Evolutionary conservation across 805 yeast genomes (phyloP).

Genomic region (Saccharomycopsis synnaedendra): DNA sequence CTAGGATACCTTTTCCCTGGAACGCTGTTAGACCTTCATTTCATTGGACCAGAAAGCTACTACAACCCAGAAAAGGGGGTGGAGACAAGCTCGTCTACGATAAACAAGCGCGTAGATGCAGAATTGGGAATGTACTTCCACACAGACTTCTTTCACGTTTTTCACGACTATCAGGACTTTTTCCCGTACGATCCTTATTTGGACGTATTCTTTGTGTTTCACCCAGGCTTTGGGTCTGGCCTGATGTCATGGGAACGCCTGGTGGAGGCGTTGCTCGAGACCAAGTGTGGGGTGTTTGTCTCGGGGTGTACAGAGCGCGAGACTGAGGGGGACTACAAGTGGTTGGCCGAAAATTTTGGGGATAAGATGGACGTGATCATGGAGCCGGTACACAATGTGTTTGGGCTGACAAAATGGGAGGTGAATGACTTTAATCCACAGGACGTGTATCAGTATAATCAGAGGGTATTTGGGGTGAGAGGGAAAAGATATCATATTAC

Average conservation of each 20-base stretch:
- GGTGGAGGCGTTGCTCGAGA: conserved; percentile 76
- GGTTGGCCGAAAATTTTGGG: conserved; percentile 54
- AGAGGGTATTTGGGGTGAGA: conserved; percentile 81
- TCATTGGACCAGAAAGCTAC: conserved; percentile 87
- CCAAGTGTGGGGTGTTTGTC: conserved; percentile 85
- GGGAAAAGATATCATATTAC: conserved; percentile 81
- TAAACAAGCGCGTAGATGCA: conserved; percentile 62
- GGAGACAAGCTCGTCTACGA: conserved; percentile 47
- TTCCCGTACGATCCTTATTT: conserved; percentile 97
- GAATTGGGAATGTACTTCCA: conserved; percentile 68
- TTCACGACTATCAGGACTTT: conserved; percentile 86
- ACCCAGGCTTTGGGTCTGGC: conserved; percentile 77
- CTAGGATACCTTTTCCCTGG: conserved; percentile 77
- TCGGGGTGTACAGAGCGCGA: conserved; percentile 84
- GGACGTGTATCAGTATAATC: conserved; percentile 87
- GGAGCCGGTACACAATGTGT: conserved; percentile 61
- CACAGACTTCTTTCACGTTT: conserved; percentile 83
- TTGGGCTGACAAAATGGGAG: conserved; percentile 89
- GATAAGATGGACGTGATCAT: conserved; percentile 75
- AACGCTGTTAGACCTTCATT: conserved; percentile 73
- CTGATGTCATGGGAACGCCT: conserved; percentile 87
- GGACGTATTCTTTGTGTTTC: conserved; percentile 88
- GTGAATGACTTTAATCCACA: conserved; percentile 86
- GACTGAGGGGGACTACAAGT: conserved; percentile 52
- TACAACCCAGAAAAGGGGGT: conserved; percentile 62